Evolutionary conservation across 768 basidiomycete genomes (phyloP).

Genomic region (Favolaschia claudopus): DNA sequence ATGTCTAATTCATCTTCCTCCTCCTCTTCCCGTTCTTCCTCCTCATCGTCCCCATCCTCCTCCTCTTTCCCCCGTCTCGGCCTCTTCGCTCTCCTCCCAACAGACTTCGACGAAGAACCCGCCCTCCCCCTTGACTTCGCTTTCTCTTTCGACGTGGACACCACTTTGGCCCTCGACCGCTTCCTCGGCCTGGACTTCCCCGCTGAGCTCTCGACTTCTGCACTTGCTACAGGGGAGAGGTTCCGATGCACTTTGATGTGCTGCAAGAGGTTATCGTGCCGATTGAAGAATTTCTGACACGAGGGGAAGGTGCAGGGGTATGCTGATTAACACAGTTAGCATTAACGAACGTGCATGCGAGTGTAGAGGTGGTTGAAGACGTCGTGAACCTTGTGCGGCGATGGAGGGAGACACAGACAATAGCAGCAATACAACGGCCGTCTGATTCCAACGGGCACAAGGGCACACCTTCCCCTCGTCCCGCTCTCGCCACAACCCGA

Average conservation of each 20-base stretch:
- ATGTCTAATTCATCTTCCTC: neutral
- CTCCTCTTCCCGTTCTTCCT: neutral
- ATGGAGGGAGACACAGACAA: too few relatives aligned
- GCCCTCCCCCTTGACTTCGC: neutral
- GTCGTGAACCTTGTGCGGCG: too few relatives aligned
- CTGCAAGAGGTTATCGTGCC: slow-evolving; percentile 83
- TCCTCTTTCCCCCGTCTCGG: slow-evolving; percentile 2
- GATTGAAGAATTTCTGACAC: slow-evolving; percentile 79
- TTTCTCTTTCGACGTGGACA: too few relatives aligned
- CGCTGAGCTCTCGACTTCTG: neutral
- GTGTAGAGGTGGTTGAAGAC: too few relatives aligned
- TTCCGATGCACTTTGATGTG: slow-evolving; percentile 71
- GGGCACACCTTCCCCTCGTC: too few relatives aligned
- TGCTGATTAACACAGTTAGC: slow-evolving; percentile 47
- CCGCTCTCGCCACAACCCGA: too few relatives aligned
- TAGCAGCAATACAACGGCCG: too few relatives aligned
- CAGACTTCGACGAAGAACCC: too few relatives aligned
- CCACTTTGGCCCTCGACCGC: neutral
- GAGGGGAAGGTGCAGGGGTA: slow-evolving; percentile 72
- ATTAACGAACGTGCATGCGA: too few relatives aligned
- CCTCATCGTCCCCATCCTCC: slow-evolving; percentile 8
- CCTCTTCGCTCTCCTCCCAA: neutral
- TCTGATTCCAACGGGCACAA: too few relatives aligned
- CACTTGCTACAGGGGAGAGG: too few relatives aligned
- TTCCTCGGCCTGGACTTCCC: neutral